Evolutionary conservation across 2,329 filamentous ascomycete genomes (phyloP).

Genomic region (Fonsecaea pedrosoi): DNA sequence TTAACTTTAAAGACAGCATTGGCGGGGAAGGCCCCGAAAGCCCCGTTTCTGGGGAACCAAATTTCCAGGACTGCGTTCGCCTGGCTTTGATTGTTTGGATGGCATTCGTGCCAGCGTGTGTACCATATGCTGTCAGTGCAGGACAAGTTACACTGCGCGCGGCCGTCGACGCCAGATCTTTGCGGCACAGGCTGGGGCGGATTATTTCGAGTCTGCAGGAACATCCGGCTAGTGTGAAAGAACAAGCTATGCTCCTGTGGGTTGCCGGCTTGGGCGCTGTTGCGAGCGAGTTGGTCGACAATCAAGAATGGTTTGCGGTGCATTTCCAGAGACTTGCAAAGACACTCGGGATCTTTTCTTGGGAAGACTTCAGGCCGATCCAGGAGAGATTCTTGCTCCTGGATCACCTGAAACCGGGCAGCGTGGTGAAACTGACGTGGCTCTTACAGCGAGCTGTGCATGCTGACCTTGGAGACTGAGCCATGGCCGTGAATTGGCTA

Average conservation of each 20-base stretch:
- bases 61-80: conserved; percentile 26
- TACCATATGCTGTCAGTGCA: conserved; percentile 9
- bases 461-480: conserved; percentile 10
- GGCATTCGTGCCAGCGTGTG: conserved; percentile 26
- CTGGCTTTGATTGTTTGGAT: conserved; percentile 30
- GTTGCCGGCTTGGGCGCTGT: conserved; percentile 25
- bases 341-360: conserved; percentile 22
- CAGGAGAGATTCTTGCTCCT: conserved; percentile 26
- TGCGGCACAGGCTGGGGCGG: conserved; percentile 13
- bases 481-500: not conserved
- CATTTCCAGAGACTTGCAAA: conserved; percentile 31
- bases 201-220: conserved; percentile 3
- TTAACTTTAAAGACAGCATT: conserved; percentile 16
- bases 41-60: not conserved
- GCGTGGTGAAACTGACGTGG: conserved; percentile 25
- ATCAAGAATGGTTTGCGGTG: conserved; percentile 33
- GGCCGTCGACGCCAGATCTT: conserved; percentile 23
- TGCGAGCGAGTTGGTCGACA: conserved; percentile 25
- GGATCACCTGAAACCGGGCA: conserved; percentile 20
- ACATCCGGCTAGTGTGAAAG: conserved; percentile 1
- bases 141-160: conserved; percentile 10
- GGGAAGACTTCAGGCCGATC: conserved; percentile 25
- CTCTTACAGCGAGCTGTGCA: conserved; percentile 26
- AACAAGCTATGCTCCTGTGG: conserved; percentile 26
- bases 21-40: not conserved